Base-by-base conservation (phyloP, 2,329 filamentous ascomycete species). In the Sporothrix luriei region DNA sequence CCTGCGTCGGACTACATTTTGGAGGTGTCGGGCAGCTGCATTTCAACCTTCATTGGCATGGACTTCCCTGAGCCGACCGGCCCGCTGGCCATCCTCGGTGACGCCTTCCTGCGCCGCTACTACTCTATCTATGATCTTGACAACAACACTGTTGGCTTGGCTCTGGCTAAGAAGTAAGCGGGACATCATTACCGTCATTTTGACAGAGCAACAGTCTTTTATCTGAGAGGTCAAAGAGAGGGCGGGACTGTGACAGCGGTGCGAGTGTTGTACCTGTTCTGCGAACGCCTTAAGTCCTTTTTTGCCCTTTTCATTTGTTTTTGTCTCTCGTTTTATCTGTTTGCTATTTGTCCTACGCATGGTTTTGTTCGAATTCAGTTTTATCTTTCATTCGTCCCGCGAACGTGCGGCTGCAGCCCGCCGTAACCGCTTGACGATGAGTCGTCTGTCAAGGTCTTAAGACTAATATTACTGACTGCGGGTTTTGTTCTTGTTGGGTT, bases 31-130 rank as follows among this genome's bases (percentile, higher is more conserved):
- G 95, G 94, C 76, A 94, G 90, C 79, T 99, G 95, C 82, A 97
- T 99, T 81, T 97, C 93, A 73, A 91, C 93, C 75, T 97, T 99
- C 84, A 96, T 97, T 89, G 94, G 93, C 76, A 97, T 98, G 90
- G 95, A 94, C 80, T 89, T 93, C 83, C 91, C 93, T 70, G 91
- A 90, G 78, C 93, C 93, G 51, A 90, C 91, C 71, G 94, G 95
- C 61, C 95, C 95, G 75, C 88, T 99, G 74, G 94, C 93, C 72
- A 99, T 99, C 74, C 89, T 99, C 33, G 95, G 95, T 77, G 93
- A 97, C 80, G 91, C 89, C 64, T 91, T 91, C 86, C 84, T 91
- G 78, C 89, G 93, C 81, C 91, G 86, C 79, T 96, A 90, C 86
- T 98, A 98, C 88, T 97, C 93, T 74, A 91, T 99, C 78, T 99